phyloP scores from a whole-genome alignment of 805 yeast species.

The Candida sonorensis region DNA sequence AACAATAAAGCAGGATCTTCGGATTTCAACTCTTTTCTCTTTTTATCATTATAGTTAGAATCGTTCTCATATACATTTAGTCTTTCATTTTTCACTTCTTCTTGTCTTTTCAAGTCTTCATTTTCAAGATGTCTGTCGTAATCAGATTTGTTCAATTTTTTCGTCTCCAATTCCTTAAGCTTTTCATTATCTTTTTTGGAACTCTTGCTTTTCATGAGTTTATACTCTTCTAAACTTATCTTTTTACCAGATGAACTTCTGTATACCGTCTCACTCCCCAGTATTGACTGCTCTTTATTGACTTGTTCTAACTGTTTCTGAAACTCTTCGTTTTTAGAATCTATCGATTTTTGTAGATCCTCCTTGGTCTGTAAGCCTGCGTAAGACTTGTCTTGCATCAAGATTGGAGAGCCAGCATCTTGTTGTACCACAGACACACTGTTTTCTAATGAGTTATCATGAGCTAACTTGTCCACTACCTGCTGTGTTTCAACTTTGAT shows the following conservation, averaged over 20 bases:
- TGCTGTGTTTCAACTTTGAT: not conserved
- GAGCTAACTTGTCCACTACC: not conserved
- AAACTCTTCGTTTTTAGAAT: slow-evolving; percentile 9
- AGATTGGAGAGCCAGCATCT: slow-evolving; percentile 5
- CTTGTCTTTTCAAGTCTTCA: slow-evolving; percentile 27
- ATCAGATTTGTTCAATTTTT: slow-evolving; percentile 31
- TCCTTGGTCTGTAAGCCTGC: slow-evolving; percentile 43
- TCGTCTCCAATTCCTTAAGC: slow-evolving; percentile 20
- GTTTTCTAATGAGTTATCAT: slow-evolving; percentile 5
- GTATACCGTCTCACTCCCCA: slow-evolving; percentile 33
- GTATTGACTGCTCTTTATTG: slow-evolving; percentile 5
- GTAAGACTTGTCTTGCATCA: slow-evolving; percentile 18
- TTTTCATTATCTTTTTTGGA: slow-evolving; percentile 11
- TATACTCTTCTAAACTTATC: too few relatives aligned
- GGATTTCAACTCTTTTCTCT: slow-evolving; percentile 28
- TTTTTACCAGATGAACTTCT: slow-evolving; percentile 58
- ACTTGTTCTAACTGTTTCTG: slow-evolving; percentile 24
- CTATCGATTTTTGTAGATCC: slow-evolving; percentile 31
- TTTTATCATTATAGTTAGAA: slow-evolving; percentile 28
- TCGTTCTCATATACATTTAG: slow-evolving; percentile 32
- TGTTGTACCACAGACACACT: too few relatives aligned
- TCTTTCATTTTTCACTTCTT: slow-evolving; percentile 17
- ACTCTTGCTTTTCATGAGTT: too few relatives aligned
- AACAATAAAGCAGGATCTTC: slow-evolving; percentile 65
- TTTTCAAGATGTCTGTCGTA: slow-evolving; percentile 32